phyloP scores from a whole-genome alignment of 257 asterid species.

The Solanum sejunctum region DNA sequence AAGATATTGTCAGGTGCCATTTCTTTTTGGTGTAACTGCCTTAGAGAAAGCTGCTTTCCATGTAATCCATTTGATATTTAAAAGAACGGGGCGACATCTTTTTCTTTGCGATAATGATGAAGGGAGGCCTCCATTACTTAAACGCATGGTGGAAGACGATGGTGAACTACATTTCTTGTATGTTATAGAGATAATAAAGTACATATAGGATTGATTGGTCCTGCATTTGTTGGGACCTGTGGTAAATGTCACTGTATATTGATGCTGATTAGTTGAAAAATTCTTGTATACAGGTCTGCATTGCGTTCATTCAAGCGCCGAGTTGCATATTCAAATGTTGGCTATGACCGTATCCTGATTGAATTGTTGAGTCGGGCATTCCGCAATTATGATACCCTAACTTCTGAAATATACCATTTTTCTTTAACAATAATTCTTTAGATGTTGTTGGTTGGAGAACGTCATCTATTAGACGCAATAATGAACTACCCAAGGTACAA shows the following conservation, averaged over 20 bases:
- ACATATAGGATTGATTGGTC: not conserved
- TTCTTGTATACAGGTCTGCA: constrained; percentile 63
- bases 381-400: not conserved
- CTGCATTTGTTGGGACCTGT: not conserved
- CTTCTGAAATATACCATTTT: constrained; percentile 1
- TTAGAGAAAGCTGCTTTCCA: constrained; percentile 65
- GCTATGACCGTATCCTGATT: constrained; percentile 84
- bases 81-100: constrained; percentile 94
- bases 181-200: constrained; percentile 1
- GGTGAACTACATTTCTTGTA: constrained; percentile 60
- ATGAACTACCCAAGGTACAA: constrained; percentile 82
- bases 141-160: constrained; percentile 69
- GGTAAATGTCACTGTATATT: not conserved
- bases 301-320: constrained; percentile 70
- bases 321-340: constrained; percentile 87
- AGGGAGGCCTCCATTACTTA: constrained; percentile 84
- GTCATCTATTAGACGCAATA: constrained; percentile 82
- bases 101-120: constrained; percentile 69
- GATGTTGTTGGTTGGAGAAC: constrained; percentile 99
- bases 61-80: constrained; percentile 81
- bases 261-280: not conserved
- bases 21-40: constrained; percentile 86
- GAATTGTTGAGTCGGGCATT: not conserved
- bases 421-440: constrained; percentile 27
- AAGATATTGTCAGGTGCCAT: constrained; percentile 64